Base-by-base conservation (phyloP, 208 protist genomes). In the Leptomonas pyrrhocoris region DNA sequence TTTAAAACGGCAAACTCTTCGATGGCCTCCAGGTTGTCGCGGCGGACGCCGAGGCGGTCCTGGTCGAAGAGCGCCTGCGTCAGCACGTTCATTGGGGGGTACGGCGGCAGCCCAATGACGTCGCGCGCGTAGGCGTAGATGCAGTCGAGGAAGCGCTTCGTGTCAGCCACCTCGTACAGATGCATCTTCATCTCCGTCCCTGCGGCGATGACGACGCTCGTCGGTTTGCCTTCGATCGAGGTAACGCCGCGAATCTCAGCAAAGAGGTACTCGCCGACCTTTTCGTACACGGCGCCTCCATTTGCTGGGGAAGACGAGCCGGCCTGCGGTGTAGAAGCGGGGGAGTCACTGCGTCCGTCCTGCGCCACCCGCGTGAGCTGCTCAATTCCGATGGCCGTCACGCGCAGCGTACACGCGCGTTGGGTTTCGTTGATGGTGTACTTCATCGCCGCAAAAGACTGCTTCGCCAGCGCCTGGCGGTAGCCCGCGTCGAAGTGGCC, bases 1-100 rank as follows among this genome's bases (percentile, higher is more conserved):
- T 96, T 96, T 28, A 80, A 62, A 8, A 94, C 92, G 18, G 68
- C 53, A 62, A 97, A 98, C 65, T 98, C 86, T n/a, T 84, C 83
- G 12, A 79, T 69, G 2, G 92, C 63, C 40, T 85, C 88, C 0
- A 97, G 74, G 15, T 72, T 68, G 28, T 86, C 84, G 38, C 81
- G 79, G 21, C 78, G 58, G 18, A 97, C 68, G 51, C 87, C 89
- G 23, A 94, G 73, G 45, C 91, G 91, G 49, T 91, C 83, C 16
- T 61, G 45, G 43, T 83, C 73, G 48, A 97, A 98, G 40, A 90
- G 77, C 5, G 79, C 30, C 46, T 74, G 67, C 28, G 59, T 73
- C 53, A 97, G 43, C 18, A 72, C n/a, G 12, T 77, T 82, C 70
- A 88, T 85, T 9, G 71, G 68, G 15, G 45, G 59, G 50, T 84